Conservation (phyloP, 140 eudicot genomes). For the Oenanthe javanica region DNA sequence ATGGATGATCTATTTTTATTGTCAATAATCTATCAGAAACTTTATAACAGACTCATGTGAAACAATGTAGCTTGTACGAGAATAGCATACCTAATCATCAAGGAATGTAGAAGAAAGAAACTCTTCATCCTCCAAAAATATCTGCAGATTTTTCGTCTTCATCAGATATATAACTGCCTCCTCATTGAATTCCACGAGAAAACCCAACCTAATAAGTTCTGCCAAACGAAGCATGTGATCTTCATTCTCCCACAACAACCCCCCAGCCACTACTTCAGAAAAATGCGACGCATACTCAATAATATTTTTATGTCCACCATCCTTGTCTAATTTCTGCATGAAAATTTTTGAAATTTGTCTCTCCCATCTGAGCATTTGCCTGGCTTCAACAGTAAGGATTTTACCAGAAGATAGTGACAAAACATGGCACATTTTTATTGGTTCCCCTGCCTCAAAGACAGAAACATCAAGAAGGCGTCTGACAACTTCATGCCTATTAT, state of each 20-base stretch:
- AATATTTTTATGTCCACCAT: slow-evolving; percentile 18
- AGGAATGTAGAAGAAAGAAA: slow-evolving; percentile 37
- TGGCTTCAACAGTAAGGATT: slow-evolving; percentile 21
- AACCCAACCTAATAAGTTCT: slow-evolving; percentile 40
- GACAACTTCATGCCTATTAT: slow-evolving; percentile 29
- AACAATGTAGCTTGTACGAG: not conserved
- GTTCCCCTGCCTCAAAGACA: slow-evolving; percentile 22
- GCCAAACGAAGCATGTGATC: slow-evolving; percentile 30
- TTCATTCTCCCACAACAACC: slow-evolving; percentile 50
- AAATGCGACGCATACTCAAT: slow-evolving; percentile 32
- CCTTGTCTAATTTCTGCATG: slow-evolving; percentile 27
- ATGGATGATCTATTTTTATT: not conserved
- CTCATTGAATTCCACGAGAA: slow-evolving; percentile 38
- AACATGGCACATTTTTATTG: slow-evolving; percentile 15
- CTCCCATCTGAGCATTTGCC: slow-evolving; percentile 52
- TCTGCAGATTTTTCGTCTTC: slow-evolving; percentile 46
- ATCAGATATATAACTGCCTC: slow-evolving; percentile 32
- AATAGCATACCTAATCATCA: slow-evolving; percentile 14
- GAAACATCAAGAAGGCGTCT: slow-evolving; percentile 15
- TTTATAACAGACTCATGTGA: not conserved
- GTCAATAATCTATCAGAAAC: not conserved
- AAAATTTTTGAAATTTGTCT: slow-evolving; percentile 23
- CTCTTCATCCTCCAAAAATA: slow-evolving; percentile 41
- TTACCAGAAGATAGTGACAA: slow-evolving; percentile 30
- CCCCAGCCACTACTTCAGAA: slow-evolving; percentile 33